These are phyloP conservation scores for Lactarius indigo DNA, from an alignment of 768 basidiomycete species.

Conservation along the genomic window DNA sequence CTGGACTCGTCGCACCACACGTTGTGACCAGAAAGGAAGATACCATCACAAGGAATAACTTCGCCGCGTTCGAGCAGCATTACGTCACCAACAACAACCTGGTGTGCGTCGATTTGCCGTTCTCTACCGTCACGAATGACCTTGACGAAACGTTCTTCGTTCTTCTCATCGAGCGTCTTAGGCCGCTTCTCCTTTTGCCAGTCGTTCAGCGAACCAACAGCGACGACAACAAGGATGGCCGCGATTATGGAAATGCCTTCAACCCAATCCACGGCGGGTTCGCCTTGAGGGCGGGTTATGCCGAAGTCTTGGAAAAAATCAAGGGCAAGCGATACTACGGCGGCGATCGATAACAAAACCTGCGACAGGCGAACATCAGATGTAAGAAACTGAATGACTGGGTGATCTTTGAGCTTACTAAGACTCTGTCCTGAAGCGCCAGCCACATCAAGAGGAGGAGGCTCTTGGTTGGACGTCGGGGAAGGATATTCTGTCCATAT, in stretches of 20 bases:
- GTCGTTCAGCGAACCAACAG: slow-evolving; percentile 94
- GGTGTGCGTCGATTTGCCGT: slow-evolving; percentile 42
- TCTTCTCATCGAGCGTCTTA: slow-evolving; percentile 87
- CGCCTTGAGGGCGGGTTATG: slow-evolving; percentile 47
- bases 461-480: slow-evolving; percentile 44
- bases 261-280: slow-evolving; percentile 85
- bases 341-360: slow-evolving; percentile 86
- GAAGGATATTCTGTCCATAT: slow-evolving; percentile 55
- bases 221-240: slow-evolving; percentile 69
- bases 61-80: slow-evolving; percentile 92
- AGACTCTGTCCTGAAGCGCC: slow-evolving; percentile 59
- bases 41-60: slow-evolving; percentile 91
- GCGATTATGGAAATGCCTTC: slow-evolving; percentile 85
- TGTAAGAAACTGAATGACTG: neutral
- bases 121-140: slow-evolving; percentile 40
- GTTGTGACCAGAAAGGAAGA: slow-evolving; percentile 89
- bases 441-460: slow-evolving; percentile 56
- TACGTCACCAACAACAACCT: slow-evolving; percentile 93
- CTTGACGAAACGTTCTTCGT: slow-evolving; percentile 89
- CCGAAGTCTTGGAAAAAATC: slow-evolving; percentile 97
- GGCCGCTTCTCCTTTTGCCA: slow-evolving; percentile 99
- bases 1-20: slow-evolving; percentile 95
- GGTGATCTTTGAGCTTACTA: slow-evolving; percentile 39
- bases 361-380: slow-evolving; percentile 44
- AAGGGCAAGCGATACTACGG: slow-evolving; percentile 86